These are phyloP conservation scores for Kodamaea kakaduensis DNA, from an alignment of 805 yeast species.

Conservation along the genomic window DNA sequence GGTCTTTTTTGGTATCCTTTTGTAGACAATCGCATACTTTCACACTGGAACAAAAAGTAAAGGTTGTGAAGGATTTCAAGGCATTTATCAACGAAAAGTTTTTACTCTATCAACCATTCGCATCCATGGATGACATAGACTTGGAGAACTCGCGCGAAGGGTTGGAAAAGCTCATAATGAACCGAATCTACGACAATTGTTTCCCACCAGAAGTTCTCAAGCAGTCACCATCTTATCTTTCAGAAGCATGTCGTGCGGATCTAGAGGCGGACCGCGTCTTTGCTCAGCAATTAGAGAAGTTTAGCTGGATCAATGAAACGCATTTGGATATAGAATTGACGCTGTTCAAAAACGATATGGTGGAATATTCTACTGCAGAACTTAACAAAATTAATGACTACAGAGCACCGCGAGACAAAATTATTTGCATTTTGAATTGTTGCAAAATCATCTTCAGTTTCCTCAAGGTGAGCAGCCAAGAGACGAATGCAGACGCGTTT, in stretches of 20 bases:
- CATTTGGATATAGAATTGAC: slow-evolving; percentile 70
- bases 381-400: slow-evolving; percentile 73
- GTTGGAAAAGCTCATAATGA: slow-evolving; percentile 88
- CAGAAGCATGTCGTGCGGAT: slow-evolving; percentile 54
- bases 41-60: slow-evolving; percentile 73
- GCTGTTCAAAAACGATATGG: slow-evolving; percentile 26
- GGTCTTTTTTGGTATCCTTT: slow-evolving; percentile 79
- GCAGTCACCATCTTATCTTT: slow-evolving; percentile 15
- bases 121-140: slow-evolving; percentile 50
- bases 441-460: slow-evolving; percentile 91
- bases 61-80: slow-evolving; percentile 74
- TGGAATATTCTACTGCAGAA: slow-evolving; percentile 65
- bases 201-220: slow-evolving; percentile 71
- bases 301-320: slow-evolving; percentile 64
- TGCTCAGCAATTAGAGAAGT: slow-evolving; percentile 51
- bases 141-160: slow-evolving; percentile 82
- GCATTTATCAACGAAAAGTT: slow-evolving; percentile 64
- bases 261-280: slow-evolving; percentile 55
- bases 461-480: slow-evolving; percentile 65
- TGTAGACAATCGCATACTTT: slow-evolving; percentile 53
- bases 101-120: slow-evolving; percentile 66
- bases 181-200: slow-evolving; percentile 69
- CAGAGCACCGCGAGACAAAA: slow-evolving; percentile 92
- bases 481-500: slow-evolving; percentile 86
- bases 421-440: slow-evolving; percentile 84